Conservation (phyloP, 83 land plant species). For the Isoetes engelmannii region DNA sequence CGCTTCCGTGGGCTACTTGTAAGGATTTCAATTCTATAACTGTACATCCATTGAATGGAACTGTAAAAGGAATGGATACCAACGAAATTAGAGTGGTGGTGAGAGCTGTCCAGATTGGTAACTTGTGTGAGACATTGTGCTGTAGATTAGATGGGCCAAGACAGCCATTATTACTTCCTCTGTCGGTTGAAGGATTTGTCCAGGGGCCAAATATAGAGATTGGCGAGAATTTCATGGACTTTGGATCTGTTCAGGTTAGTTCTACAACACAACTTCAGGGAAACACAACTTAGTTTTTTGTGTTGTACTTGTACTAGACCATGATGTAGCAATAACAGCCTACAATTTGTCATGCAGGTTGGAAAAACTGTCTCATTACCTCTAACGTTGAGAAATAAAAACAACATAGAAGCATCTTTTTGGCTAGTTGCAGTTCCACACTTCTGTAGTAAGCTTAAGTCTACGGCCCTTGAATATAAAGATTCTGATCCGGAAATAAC, state of each 20-base stretch:
- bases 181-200: not conserved
- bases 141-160: not conserved
- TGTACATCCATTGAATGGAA: conserved; percentile 1
- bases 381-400: not conserved
- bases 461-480: not conserved
- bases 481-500: not conserved
- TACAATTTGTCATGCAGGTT: not conserved
- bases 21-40: not conserved
- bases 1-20: not conserved
- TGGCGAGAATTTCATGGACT: not conserved
- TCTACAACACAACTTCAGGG: not conserved
- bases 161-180: not conserved
- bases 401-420: not conserved
- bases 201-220: conserved; percentile 1
- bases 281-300: not conserved
- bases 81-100: not conserved
- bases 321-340: not conserved
- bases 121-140: not conserved
- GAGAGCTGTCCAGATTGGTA: not conserved
- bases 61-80: not conserved
- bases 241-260: conserved; percentile 10
- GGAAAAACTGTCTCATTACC: conserved; percentile 2
- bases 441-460: not conserved
- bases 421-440: not conserved
- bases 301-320: not conserved